A percentile compares a stretch with the other conserved stretches of the same genome.
Evolutionary conservation across 108 stramenopile species (phyloP).

Genomic region (Cyclotella cryptica): DNA sequence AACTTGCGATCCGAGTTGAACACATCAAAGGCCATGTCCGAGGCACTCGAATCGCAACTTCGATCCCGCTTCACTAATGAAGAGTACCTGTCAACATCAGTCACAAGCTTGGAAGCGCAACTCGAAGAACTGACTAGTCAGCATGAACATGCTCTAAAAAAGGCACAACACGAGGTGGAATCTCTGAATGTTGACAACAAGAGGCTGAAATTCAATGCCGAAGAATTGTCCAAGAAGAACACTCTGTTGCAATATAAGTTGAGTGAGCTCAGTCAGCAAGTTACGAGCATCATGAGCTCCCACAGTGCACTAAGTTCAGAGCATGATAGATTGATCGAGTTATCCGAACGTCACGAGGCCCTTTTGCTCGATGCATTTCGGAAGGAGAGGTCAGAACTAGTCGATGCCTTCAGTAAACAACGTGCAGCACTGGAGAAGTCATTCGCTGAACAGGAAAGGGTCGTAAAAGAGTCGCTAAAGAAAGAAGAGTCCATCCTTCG

Average conservation of each 20-base stretch:
- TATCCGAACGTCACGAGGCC: slow-evolving; percentile 41
- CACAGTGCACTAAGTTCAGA: slow-evolving; percentile 56
- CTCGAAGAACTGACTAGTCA: slow-evolving; percentile 47
- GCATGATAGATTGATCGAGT: slow-evolving; percentile 60
- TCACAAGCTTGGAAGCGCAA: slow-evolving; percentile 53
- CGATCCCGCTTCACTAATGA: slow-evolving; percentile 61
- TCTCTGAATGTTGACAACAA: slow-evolving; percentile 43
- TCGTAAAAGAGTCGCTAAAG: slow-evolving; percentile 47
- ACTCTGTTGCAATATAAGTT: slow-evolving; percentile 36
- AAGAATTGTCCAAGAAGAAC: slow-evolving; percentile 58
- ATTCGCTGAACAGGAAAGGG: slow-evolving; percentile 50
- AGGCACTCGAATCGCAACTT: slow-evolving; percentile 61
- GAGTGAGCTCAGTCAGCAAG: slow-evolving; percentile 52
- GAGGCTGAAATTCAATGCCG: slow-evolving; percentile 39
- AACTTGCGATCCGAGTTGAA: slow-evolving; percentile 55
- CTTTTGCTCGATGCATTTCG: slow-evolving; percentile 50
- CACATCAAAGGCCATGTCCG: slow-evolving; percentile 61
- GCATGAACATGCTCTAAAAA: slow-evolving; percentile 45
- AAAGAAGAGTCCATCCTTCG: slow-evolving; percentile 35
- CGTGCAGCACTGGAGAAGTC: slow-evolving; percentile 48
- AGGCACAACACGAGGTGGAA: slow-evolving; percentile 54
- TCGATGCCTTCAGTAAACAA: slow-evolving; percentile 47
- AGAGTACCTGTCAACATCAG: slow-evolving; percentile 58
- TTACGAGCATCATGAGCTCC: slow-evolving; percentile 56
- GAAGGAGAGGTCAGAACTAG: slow-evolving; percentile 46